Base-by-base conservation (phyloP, 225 moss, liverwort and hornwort species). In the Pseudisothecium myosuroides region DNA sequence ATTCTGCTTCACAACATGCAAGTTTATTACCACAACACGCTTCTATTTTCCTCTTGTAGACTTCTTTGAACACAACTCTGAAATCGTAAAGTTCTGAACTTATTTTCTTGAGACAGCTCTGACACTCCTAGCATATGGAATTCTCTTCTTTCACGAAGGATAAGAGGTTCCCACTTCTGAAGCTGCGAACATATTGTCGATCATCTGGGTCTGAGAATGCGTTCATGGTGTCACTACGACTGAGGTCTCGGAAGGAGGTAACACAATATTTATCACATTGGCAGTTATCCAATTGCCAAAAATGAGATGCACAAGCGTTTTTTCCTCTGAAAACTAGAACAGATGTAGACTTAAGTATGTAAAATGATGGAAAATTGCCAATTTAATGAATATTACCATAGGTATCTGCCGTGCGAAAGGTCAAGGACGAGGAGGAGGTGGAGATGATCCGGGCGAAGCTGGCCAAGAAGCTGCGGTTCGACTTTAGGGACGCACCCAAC, bases 381-480 rank as follows among this genome's bases (percentile, higher is more conserved):
- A 37, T 49, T 34, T 29, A 50, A 76, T 86, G 86, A 36, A 27
- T 10, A 10, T n/a, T 27, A 86, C 37, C 50, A 10, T 21, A 81
- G 81, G 72, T 89, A 89, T 81, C 60, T n/a, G 22, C 82, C 55
- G 78, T 43, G 81, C 87, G 81, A 62, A 85, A 83, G 69, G 88
- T 72, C 19, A 82, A 62, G 49, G 87, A 89, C 63, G 90, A 89
- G 64, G 66, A 88, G 88, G 86, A 93, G 79, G 43, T 92, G 29
- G 85, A 89, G 78, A 72, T 66, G 77, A 87, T 93, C 83, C 84
- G 85, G 60, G 80, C 85, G 72, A 92, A 82, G 85, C 87, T 93
- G 71, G 90, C 90, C 72, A 92, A 84, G 81, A 93, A 89, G 85
- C 43, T 90, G 73, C 87, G 90, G 60, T 90, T 88, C 50, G 78